A percentile compares a stretch with the other conserved stretches of the same genome.
These are phyloP conservation scores for Ilyonectria mors-panacis DNA, from an alignment of 2,329 filamentous ascomycete genomes.

Conservation along the genomic window DNA sequence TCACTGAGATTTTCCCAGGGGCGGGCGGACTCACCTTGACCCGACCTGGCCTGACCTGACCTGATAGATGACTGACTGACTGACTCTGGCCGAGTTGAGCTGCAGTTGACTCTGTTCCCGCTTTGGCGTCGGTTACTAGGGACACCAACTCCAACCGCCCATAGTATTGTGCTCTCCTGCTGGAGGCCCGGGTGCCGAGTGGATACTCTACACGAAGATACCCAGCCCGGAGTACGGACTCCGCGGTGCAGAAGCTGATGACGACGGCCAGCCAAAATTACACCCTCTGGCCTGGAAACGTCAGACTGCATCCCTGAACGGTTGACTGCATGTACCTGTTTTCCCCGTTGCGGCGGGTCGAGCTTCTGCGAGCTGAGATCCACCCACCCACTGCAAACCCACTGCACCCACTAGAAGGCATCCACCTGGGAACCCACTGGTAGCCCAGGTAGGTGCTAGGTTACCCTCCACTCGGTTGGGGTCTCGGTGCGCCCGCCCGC, in stretches of 20 bases:
- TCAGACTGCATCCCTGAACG: slow-evolving; percentile 1
- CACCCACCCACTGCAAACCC: slow-evolving; percentile 14
- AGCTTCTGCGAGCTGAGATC: slow-evolving; percentile 15
- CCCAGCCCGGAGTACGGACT: neutral
- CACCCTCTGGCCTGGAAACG: neutral
- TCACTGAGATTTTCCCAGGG: neutral
- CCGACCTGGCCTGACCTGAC: neutral
- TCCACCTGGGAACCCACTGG: neutral
- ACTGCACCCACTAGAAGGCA: neutral
- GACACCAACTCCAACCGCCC: neutral
- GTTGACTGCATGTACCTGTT: neutral
- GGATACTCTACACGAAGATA: neutral
- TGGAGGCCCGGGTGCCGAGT: neutral
- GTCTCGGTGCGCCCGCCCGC: neutral
- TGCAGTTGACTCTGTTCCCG: neutral
- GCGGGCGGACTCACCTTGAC: neutral
- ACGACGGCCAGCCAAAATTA: neutral
- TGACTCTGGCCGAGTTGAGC: neutral
- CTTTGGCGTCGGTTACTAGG: neutral
- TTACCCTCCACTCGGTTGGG: neutral
- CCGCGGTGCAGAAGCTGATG: neutral
- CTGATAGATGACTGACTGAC: neutral
- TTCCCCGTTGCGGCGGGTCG: neutral
- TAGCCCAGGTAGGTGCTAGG: neutral
- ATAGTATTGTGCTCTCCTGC: neutral